Base-by-base conservation (phyloP, 139 green algal genomes). In the Ulvella scutata region DNA sequence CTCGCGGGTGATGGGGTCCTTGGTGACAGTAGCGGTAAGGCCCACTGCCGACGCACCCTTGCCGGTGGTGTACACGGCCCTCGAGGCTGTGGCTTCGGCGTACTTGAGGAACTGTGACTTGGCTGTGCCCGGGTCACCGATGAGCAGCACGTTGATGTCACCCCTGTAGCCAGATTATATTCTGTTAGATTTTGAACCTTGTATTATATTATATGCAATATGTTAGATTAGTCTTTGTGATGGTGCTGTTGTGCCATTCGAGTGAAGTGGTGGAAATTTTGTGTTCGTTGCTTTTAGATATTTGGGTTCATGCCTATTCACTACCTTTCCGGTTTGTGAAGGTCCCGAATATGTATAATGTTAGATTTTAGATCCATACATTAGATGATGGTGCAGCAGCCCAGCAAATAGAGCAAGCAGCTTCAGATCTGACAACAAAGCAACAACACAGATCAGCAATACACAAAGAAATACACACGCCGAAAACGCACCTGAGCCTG, bases 41-140 rank as follows among this genome's bases (percentile, higher is more conserved):
- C 95, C 95, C 74, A 99, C 95, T 2, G 95, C 95, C 3, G 83
- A 93, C 4, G 95, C 95, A 33, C 95, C 95, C 87, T 98, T 98
- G 80, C 95, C 94, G 33, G 94, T 99, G 28, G 94, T 98, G 85
- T 97, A 98, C 31, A 99, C 93, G 0, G 91, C 91, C 13, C 95
- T 83, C 44, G 89, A 76, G 1, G 95, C 91, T 10, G 90, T 93
- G 79, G 96, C 96, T 85, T 99, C 92, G 2, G 96, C 81, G 77
- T 99, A 99, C 84, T 98, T 99, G 43, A 98, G 87, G 84, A 99
- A 98, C 85, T 99, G 92, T 6, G 86, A 94, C 84, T 98, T 98
- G 72, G 93, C 92, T 4, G 89, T 92, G 33, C 89, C 95, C 0
- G 95, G 95, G 84, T 99, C 95, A 0, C 95, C 95, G 62, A 99